These are phyloP conservation scores for Pyrenopolyporus hunteri DNA, from an alignment of 495 filamentous ascomycete species.

Conservation along the genomic window DNA sequence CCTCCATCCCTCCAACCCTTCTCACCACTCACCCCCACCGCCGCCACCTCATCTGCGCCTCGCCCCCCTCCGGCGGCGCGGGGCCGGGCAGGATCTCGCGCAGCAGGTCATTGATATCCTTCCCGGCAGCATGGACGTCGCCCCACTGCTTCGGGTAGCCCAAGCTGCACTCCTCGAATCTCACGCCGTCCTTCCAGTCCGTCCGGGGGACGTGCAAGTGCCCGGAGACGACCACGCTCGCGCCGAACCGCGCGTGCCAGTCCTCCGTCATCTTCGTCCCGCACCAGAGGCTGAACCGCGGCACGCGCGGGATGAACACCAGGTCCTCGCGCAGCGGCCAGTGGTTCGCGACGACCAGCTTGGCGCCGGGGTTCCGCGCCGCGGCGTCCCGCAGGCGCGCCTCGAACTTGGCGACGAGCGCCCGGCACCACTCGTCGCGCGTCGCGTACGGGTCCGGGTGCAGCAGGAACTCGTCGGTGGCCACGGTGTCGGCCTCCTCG, in stretches of 20 bases:
- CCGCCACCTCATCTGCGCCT: slow-evolving; percentile 33
- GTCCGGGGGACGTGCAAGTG: slow-evolving; percentile 45
- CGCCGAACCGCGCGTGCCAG: slow-evolving; percentile 42
- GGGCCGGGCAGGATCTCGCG: slow-evolving; percentile 45
- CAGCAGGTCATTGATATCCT: slow-evolving; percentile 40
- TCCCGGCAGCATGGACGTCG: slow-evolving; percentile 32
- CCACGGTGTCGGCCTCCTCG: slow-evolving; percentile 40
- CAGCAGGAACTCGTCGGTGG: slow-evolving; percentile 45
- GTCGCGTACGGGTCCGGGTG: slow-evolving; percentile 41
- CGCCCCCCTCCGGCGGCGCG: slow-evolving; percentile 27
- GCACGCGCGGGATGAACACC: slow-evolving; percentile 41
- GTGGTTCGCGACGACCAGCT: slow-evolving; percentile 41
- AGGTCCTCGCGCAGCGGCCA: slow-evolving; percentile 47
- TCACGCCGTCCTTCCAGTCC: slow-evolving; percentile 44
- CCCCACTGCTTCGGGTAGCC: slow-evolving; percentile 45
- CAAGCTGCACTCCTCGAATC: slow-evolving; percentile 45
- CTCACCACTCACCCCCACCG: slow-evolving; percentile 30
- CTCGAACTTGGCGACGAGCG: slow-evolving; percentile 32
- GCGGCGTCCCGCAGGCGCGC: slow-evolving; percentile 18
- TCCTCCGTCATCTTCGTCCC: slow-evolving; percentile 43
- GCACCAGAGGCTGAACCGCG: slow-evolving; percentile 46
- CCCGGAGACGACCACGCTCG: slow-evolving; percentile 43
- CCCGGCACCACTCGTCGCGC: slow-evolving; percentile 41
- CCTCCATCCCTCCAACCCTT: not conserved
- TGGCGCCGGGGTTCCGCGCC: slow-evolving; percentile 11